Evolutionary conservation across 1,284 basidiomycete species (phyloP), one percentile per base, ranked within the genome.

Genomic region (Coniferiporia weirii): DNA sequence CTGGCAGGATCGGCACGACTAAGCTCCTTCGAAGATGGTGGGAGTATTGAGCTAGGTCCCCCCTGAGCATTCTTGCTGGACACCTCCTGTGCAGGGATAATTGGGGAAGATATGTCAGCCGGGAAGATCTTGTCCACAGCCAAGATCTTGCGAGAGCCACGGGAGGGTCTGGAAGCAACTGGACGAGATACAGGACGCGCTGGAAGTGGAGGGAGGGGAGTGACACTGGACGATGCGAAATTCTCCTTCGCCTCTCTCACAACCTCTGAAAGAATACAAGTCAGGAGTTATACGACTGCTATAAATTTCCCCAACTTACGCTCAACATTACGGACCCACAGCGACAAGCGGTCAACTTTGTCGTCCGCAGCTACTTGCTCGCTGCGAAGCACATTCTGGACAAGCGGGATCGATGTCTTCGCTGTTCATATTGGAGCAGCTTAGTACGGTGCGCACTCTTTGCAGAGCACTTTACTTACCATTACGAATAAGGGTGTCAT

Each of bases 301-400:
- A 7, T 19, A 1, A 43, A 56, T 52, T 56, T 56, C 15, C 38
- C 8, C 57, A 5, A 79, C 87, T 67, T 68, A 91, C 88, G 85
- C 72, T 91, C 88, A 9, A 90, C 86, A 59, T 82, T 87, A 64
- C 80, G 80, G 71, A 89, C 85, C 89, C 89, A 91, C 54, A 84
- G 73, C 1, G 82, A 79, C 83, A 91, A 83, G 57, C 89, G 75
- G 66, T 91, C 87, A 40, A 76, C 71, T 47, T 79, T 76, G 40
- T 77, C 78, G 62, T 85, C 84, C 36, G 75, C 79, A 34, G 57
- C 80, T 20, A 80, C 65, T 44, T 75, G 76, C 61, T 82, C 81
- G 64, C 74, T 80, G 45, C 75, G 77, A 35, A 75, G 73, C 0
- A 80, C 78, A 63, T 81, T 77, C 44, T 74, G 76, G 51, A 82